Evolutionary conservation across 2,329 filamentous ascomycete genomes (phyloP), one percentile per base, ranked within the genome.

Genomic region (Stagonosporopsis chrysanthemi): DNA sequence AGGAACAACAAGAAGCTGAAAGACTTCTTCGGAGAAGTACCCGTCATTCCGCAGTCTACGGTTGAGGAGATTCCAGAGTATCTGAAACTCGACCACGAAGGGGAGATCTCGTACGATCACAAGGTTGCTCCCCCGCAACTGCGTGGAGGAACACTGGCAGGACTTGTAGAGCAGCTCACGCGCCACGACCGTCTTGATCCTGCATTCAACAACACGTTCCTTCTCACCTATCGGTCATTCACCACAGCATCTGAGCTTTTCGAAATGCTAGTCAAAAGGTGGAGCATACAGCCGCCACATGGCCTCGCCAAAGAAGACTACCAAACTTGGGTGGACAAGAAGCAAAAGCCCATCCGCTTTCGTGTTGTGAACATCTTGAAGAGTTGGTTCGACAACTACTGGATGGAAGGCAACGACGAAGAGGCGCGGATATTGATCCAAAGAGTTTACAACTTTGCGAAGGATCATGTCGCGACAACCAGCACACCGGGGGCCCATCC

Each of bases 331-430:
- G 87, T 90, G 33, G 92, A 97, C 73, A 88, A 89, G 73, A 99
- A 99, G 79, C 95, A 98, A 75, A 97, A 96, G 73, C 90, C 92
- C 5, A 97, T 98, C 60, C 87, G 95, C 33, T 96, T 99, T 80
- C 88, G 95, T 39, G 93, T 99, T 2, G 92, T 99, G 63, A 99
- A 98, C 71, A 98, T 97, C 63, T 81, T 99, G 44, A 98, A 98
- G 83, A 96, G 88, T 77, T 99, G 95, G 95, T 95, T 99, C 66
- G 95, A 98, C 73, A 93, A 90, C 68, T 98, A 95, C 76, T 99
- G 95, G 95, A 97, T 98, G 92, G 95, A 99, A 74, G 90, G 92
- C 45, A 88, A 89, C 61, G 93, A 88, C 71, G 90, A 94, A 48
- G 88, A 91, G 44, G 96, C 89, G 42, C 91, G 88, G 75, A 87